These are phyloP conservation scores for Mortierella sp. DNA, from an alignment of 371 early-diverging fungal genomes.

Conservation along the genomic window DNA sequence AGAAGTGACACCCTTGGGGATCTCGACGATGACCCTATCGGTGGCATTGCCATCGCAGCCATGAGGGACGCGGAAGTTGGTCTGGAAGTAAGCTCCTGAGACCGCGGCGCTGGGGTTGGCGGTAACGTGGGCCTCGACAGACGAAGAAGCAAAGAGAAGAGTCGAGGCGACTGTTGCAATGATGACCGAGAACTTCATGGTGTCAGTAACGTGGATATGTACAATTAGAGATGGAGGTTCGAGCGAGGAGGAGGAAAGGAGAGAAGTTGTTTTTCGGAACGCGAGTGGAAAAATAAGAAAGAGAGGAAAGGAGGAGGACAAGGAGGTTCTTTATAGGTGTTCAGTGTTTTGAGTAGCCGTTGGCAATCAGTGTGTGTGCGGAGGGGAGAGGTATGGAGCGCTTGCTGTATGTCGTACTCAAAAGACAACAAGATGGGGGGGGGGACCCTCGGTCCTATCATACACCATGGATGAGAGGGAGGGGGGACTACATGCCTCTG, in stretches of 20 bases:
- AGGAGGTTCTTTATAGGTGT: not conserved
- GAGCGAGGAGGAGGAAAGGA: no score
- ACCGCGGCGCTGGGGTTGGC: conserved; percentile 43
- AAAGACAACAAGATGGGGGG: not conserved
- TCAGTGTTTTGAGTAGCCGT: not conserved
- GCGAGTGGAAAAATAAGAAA: not conserved
- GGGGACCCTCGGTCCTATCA: no score
- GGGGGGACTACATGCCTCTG: no score
- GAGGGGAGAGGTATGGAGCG: not conserved
- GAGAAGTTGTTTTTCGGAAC: not conserved
- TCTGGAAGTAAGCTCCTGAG: conserved; percentile 43
- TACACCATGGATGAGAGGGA: not conserved
- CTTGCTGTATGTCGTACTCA: not conserved
- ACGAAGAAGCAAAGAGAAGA: conserved; percentile 31
- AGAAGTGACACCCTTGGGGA: conserved; percentile 49
- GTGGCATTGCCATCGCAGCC: conserved; percentile 49
- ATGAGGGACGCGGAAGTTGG: conserved; percentile 54
- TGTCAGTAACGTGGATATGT: not conserved
- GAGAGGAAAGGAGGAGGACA: not conserved
- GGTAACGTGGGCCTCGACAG: conserved; percentile 49
- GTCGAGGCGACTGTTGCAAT: conserved; percentile 28
- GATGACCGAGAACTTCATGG: conserved; percentile 37
- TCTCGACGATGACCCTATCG: conserved; percentile 41
- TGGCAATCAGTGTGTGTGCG: not conserved
- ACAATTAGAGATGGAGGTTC: not conserved